Base-by-base conservation (phyloP, 2,329 filamentous ascomycete species). In the Cladophialophora immunda region DNA sequence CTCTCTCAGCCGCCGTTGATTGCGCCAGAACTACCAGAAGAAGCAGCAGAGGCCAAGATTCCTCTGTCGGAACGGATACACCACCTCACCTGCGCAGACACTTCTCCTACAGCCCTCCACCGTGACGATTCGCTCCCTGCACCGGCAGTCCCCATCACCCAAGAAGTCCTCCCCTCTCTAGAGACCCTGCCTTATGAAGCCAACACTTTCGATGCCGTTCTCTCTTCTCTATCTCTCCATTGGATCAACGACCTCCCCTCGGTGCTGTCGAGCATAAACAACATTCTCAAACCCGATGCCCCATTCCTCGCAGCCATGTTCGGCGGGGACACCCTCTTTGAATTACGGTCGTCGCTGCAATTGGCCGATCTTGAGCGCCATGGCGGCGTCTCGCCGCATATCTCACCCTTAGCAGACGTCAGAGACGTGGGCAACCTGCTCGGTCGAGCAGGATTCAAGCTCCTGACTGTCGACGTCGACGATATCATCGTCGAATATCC, bases 221-320 rank as follows among this genome's bases (percentile, higher is more conserved):
- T 99, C 69, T 97, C 92, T 76, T 97, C 91, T 64, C 82, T 97
- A 66, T 94, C 91, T 65, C 84, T 99, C 77, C 95, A 99, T 80
- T 99, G 95, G 95, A 91, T 97, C 83, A 99, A 99, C 78, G 93
- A 99, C 78, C 87, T 99, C 4, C 95, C 95, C 0, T 92, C 91
- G 0, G 83, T 96, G 11, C 85, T 99, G 1, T 84, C 89, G 1
- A 92, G 97, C 76, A 90, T 97, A 76, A 97, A 97, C 82, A 86
- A 87, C 71, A 83, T 96, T 36, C 85, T 99, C 29, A 97, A 96
- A 79, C 93, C 94, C 0, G 95, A 99, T 78, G 86, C 87, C 64
- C 93, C 96, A 1, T 97, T 99, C 76, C 89, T 99, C 55, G 94
- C 92, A 15, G 94, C 94, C 71, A 99, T 99, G 94, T 90, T 97